These are phyloP conservation scores for Mortierella sp. DNA, from an alignment of 371 early-diverging fungal species.

Conservation along the genomic window DNA sequence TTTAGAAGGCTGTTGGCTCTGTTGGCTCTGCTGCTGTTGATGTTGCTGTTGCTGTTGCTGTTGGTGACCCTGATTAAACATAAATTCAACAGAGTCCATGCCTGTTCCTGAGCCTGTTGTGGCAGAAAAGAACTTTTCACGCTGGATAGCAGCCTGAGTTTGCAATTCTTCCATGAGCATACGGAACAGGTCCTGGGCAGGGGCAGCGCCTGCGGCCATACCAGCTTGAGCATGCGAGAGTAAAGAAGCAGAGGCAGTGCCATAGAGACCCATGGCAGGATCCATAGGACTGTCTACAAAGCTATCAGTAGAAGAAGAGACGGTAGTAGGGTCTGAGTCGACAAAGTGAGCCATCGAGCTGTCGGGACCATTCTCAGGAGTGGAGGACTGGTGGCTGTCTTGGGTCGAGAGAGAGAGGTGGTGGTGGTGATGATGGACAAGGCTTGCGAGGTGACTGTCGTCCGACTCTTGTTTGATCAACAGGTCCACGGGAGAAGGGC, in stretches of 20 bases:
- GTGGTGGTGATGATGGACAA: neutral
- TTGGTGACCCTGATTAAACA: constrained; percentile 27
- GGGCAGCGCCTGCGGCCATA: constrained; percentile 9
- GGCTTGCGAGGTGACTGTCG: neutral
- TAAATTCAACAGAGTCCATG: constrained; percentile 41
- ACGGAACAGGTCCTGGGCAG: constrained; percentile 40
- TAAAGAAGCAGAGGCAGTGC: constrained; percentile 14
- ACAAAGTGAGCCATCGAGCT: neutral
- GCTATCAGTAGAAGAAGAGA: too few species aligned
- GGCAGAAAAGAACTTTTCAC: constrained; percentile 39
- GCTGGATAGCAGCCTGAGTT: constrained; percentile 34
- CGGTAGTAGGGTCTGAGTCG: neutral
- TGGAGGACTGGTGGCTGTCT: too few species aligned
- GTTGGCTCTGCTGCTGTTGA: constrained; percentile 6
- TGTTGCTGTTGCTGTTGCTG: constrained; percentile 10
- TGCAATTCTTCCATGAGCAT: constrained; percentile 42
- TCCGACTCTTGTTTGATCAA: constrained; percentile 1
- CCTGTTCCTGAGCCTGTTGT: constrained; percentile 29
- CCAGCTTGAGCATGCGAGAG: constrained; percentile 10
- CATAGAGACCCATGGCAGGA: constrained; percentile 37
- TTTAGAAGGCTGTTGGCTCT: constrained; percentile 5
- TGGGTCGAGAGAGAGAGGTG: too few species aligned
- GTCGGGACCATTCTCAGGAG: neutral
- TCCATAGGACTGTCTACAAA: constrained; percentile 22
- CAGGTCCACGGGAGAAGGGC: neutral